Base-by-base conservation (phyloP, 495 filamentous ascomycete species). In the Aspergillus indologenus region DNA sequence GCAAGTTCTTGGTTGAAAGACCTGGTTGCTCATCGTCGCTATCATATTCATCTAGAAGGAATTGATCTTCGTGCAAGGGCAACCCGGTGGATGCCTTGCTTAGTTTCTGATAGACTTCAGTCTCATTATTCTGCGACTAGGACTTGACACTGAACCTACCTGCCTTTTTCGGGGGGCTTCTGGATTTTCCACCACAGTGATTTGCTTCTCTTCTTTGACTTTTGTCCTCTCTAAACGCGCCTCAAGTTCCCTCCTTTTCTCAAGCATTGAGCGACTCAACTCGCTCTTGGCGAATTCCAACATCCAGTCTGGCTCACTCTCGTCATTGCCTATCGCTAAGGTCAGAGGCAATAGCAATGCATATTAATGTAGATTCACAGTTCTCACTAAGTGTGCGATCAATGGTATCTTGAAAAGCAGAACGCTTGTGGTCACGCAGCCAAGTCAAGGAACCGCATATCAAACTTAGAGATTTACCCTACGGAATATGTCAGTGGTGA, bases 381-480 rank as follows among this genome's bases (percentile, higher is more conserved):
- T 9, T 57, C 69, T 62, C 61, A 78, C 75, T 64, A 58, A 64
- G 61, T 58, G 72, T 61, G 29, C 71, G 56, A 22, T 74, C 65
- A 14, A 79, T 56, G 5, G 71, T 60, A 53, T 85, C 78, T 50
- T 90, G 83, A 58, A 92, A 86, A 0, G 61, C 73, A 57, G 80
- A 80, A 34, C 84, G 82, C 72, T 96, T 93, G 72, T 91, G 84
- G 62, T 91, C 85, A 47, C 94, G 88, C 9, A 98, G 79, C 95
- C 94, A 98, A 1, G 94, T 97, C 61, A 98, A 74, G 34, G 94
- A 85, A 53, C 86, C 87, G 75, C 94, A 98, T 61, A 98, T 96
- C 20, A 98, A 77, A 66, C 94, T 98, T 18, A 98, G 71, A 2
- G 95, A 97, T 84, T 98, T 98, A n/a, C 94, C 92, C 87, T 93